Evolutionary conservation across 768 basidiomycete species (phyloP), one percentile per base, ranked within the genome.

Genomic region (Tubosaeta brunneosetosa): DNA sequence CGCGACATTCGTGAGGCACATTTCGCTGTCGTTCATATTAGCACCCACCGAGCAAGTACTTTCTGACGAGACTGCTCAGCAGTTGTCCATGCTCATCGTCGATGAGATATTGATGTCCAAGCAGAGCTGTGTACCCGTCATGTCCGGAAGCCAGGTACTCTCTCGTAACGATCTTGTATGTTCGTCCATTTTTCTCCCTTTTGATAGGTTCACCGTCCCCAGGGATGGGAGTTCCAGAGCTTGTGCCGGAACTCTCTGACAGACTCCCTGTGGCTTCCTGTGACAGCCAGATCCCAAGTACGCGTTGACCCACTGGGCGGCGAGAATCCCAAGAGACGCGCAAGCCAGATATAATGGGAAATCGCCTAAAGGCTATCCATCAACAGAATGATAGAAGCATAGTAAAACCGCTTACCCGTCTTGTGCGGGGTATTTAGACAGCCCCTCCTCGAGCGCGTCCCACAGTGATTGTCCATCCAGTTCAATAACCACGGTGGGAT

Each of bases 251-350:
- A 10, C 50, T 52, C 29, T 63, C 63, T 13, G 62, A 55, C 2
- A 58, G 61, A 14, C 61, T 46, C n/a, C 64, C 33, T 3, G 49
- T 34, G 1, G 53, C 50, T 53, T 77, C 68, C 59, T 74, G 71
- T 54, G 81, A 56, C 41, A 86, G 71, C 82, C 85, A 85, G 19
- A 95, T 74, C 4, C 85, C 86, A 22, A 85, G 68, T 6, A 97
- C 81, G 14, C 93, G 84, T 49, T 84, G 73, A 14, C 86, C 85
- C 0, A 89, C 79, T 1, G 81, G 78, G 38, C 75, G 77, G 27
- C 81, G 78, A 34, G 91, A 94, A 66, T 97, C 92, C 93, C 92
- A 94, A 16, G 82, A 78, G 9, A 94, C 86, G 11, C 82, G 83
- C 36, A 94, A 77, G 16, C 93, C 93, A 22, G 92, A 87, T 34